A percentile compares a stretch with the other conserved stretches of the same genome.
phyloP scores from a whole-genome alignment of 441 rosid genomes.

The Pelargonium cotyledonis region DNA sequence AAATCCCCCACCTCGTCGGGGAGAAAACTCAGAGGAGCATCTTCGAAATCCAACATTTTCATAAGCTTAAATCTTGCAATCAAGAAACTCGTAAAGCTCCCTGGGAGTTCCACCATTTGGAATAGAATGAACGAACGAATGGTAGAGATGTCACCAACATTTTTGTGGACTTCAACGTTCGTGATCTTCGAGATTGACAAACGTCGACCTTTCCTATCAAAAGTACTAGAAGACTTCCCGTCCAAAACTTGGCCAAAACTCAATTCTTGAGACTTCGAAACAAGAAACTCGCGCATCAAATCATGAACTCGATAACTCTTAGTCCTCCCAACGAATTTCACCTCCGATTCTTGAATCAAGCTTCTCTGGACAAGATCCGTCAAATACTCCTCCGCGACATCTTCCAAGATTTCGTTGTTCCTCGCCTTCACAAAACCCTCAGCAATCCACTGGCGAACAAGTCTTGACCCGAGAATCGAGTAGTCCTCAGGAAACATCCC shows the following conservation, averaged over 20 bases:
- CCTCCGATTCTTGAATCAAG: conserved; percentile 3
- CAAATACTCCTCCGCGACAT: conserved; percentile 7
- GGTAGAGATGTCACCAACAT: neutral
- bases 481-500: conserved; percentile 8
- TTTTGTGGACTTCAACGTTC: too few relatives aligned
- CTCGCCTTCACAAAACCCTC: conserved; percentile 7
- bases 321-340: neutral
- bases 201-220: too few relatives aligned
- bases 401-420: neutral
- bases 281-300: conserved; percentile 2
- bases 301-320: conserved; percentile 6
- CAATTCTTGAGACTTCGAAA: too few relatives aligned
- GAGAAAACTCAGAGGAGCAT: neutral
- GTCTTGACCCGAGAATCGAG: neutral
- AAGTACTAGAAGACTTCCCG: too few relatives aligned
- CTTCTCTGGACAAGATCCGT: conserved; percentile 8
- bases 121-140: neutral
- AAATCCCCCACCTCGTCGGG: conserved; percentile 16
- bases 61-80: neutral
- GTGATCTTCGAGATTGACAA: too few relatives aligned
- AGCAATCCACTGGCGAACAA: conserved; percentile 10
- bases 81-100: neutral
- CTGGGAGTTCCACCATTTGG: neutral
- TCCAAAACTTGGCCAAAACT: too few relatives aligned
- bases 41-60: conserved; percentile 12